phyloP scores from a whole-genome alignment of 768 basidiomycete genomes.

The Auriculariales sp. region DNA sequence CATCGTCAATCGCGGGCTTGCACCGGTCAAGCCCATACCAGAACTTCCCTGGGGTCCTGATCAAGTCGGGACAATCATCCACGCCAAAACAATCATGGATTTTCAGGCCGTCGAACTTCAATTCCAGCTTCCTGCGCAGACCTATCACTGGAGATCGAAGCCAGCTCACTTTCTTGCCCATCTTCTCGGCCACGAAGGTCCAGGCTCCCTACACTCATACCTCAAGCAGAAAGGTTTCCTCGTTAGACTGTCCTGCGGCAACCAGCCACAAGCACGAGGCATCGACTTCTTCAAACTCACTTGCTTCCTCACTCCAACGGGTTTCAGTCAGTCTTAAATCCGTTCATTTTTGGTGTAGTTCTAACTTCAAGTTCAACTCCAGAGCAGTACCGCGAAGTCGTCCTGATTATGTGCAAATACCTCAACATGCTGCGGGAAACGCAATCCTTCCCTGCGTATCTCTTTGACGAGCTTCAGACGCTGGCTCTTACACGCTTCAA shows the following conservation, averaged over 20 bases:
- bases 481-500: constrained; percentile 67
- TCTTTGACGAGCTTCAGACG: constrained; percentile 61
- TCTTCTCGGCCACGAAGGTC: constrained; percentile 84
- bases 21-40: constrained; percentile 40
- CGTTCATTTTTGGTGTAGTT: constrained; percentile 4
- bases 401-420: constrained; percentile 66
- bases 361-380: constrained; percentile 1
- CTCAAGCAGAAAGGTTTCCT: constrained; percentile 84
- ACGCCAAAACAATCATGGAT: constrained; percentile 78
- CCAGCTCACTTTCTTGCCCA: constrained; percentile 65
- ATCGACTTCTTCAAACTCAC: constrained; percentile 86
- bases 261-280: constrained; percentile 59
- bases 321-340: constrained; percentile 67
- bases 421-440: constrained; percentile 52
- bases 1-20: constrained; percentile 43
- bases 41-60: constrained; percentile 67
- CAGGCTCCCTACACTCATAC: constrained; percentile 81
- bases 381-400: constrained; percentile 67
- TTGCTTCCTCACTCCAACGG: constrained; percentile 66
- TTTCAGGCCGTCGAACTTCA: constrained; percentile 73
- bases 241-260: constrained; percentile 54
- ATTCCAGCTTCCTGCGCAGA: constrained; percentile 62
- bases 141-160: constrained; percentile 62
- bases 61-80: constrained; percentile 68
- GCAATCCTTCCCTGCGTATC: constrained; percentile 36